Evolutionary conservation across 495 filamentous ascomycete species (phyloP), one percentile per base, ranked within the genome.

Genomic region (Daldinia childiae): DNA sequence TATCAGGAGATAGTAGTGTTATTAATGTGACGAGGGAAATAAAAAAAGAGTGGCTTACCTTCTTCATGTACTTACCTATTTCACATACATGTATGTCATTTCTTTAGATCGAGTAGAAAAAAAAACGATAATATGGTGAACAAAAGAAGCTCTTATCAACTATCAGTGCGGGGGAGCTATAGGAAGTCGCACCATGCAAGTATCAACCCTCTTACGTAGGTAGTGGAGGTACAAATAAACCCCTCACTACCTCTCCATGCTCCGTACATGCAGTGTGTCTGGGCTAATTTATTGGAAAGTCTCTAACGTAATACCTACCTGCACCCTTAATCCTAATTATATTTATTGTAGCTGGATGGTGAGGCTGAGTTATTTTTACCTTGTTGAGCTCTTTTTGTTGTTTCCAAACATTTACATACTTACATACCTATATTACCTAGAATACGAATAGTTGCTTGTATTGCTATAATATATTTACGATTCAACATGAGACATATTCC

Each of bases 61-160:
- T 15, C 34, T 63, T 6, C 27, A 17, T 34, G 12, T 36, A 65
- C 68, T 58, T 43, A 50, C 55, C 48, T 36, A 57, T n/a, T 54
- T 29, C 24, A 52, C 48, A 52, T 17, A 41, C 27, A 27, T 43
- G 1, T 39, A 64, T 69, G 66, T 69, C 50, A 70, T 70, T n/a
- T 3, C 19, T 21, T 21, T 11, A 19, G 43, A 14, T 56, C 3
- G 29, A 54, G 39, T 17, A 51, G 30, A 58, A 34, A 64, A 26
- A 57, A 58, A 41, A 51, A 57, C 58, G 8, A 62, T 3, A 12
- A n/a, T 65, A 57, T 43, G 17, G 29, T 45, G 32, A 58, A 66
- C 21, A 64, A 52, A 61, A 21, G 62, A 73, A 73, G 71, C 71
- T 73, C 71, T 73, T 73, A 73, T 73, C 71, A 69, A 54, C 55